phyloP scores from a whole-genome alignment of 495 filamentous ascomycete genomes.

The Symbiotaphrina buchneri region DNA sequence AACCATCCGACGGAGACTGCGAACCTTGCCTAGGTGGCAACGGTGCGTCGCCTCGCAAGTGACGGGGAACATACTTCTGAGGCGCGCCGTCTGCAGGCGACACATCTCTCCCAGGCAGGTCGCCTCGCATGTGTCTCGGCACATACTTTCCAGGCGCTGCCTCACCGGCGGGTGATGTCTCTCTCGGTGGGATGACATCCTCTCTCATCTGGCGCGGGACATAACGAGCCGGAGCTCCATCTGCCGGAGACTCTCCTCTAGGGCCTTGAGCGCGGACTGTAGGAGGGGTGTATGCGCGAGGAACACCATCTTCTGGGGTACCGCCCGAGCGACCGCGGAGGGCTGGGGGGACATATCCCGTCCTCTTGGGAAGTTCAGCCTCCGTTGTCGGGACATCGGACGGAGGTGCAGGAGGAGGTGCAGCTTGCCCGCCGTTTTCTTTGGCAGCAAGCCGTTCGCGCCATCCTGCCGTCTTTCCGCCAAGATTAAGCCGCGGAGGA shows the following conservation, averaged over 20 bases:
- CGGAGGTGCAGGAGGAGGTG: conserved; percentile 5
- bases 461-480: conserved; percentile 47
- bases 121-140: conserved; percentile 9
- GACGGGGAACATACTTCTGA: neutral
- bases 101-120: neutral
- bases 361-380: conserved; percentile 1
- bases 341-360: conserved; percentile 1
- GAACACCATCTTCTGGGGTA: conserved; percentile 1
- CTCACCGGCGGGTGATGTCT: conserved; percentile 4
- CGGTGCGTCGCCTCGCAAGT: neutral
- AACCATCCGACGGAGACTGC: neutral
- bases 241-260: conserved; percentile 11
- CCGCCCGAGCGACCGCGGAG: conserved; percentile 1
- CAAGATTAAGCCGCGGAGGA: conserved; percentile 14
- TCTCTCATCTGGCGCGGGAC: conserved; percentile 6
- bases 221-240: conserved; percentile 4
- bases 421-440: conserved; percentile 15
- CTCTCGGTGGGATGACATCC: conserved; percentile 3
- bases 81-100: conserved; percentile 1
- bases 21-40: neutral
- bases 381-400: conserved; percentile 4
- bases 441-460: conserved; percentile 65
- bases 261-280: conserved; percentile 4
- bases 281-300: conserved; percentile 4
- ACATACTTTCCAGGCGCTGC: conserved; percentile 12